Evolutionary conservation across 1,284 basidiomycete species (phyloP), one percentile per base, ranked within the genome.

Genomic region (Puccinia polysora): DNA sequence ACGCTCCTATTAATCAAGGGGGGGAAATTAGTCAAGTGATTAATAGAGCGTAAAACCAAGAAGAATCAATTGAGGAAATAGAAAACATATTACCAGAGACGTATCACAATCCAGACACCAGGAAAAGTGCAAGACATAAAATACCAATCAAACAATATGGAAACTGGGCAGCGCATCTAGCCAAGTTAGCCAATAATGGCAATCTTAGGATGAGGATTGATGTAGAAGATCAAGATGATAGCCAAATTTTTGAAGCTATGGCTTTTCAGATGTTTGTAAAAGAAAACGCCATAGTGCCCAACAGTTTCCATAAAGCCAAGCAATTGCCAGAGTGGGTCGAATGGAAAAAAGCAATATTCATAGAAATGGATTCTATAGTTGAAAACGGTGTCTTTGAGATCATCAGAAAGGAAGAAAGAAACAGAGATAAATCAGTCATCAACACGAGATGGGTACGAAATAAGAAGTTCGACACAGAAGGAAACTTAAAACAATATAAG

Each of bases 401-500:
- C 5, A 58, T 58, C 5, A 8, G 8, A 30, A 23, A 28, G 28
- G 23, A 58, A 58, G 49, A 52, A 25, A 32, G 14, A 23, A 8
- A 23, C 32, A 58, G 32, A 32, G 10, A 34, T 8, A 58, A 58
- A 32, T 20, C 55, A 30, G 23, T 34, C 5, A 58, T 58, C n/a
- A 58, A 28, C 10, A 58, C 30, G 23, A 8, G 30, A 34, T 58
- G 55, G 55, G 55, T 58, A 10, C 28, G 8, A 14, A 58, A 23
- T 32, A 58, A 58, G 55, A 58, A 58, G 30, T 58, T 58, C 28
- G 30, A 58, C 28, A 14, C n/a, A 32, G 14, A 58, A 20, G 15
- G 55, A 28, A 58, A 58, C 14, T 32, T 34, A 58, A 15, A 58
- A 32, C 23, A 28, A 34, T 32, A 58, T 15, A 58, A 58, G 32